Evolutionary conservation across 176 grass and related monocot genomes (phyloP).

Genomic region (Eragrostis nindensis): DNA sequence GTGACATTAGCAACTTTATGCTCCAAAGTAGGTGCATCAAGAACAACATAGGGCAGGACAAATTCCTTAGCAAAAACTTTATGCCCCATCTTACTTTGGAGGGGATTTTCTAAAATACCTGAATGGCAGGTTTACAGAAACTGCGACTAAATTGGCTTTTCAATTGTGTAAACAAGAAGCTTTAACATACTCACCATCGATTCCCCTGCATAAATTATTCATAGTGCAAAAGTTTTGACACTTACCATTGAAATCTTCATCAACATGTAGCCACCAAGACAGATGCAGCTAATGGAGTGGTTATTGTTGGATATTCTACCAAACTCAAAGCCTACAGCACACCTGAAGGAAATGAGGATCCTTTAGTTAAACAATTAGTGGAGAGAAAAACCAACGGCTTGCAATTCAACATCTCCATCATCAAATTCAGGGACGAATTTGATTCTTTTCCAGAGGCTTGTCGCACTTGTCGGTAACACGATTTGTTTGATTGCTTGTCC

Average conservation of each 20-base stretch:
- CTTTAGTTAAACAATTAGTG: slow-evolving; percentile 26
- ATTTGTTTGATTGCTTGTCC: slow-evolving; percentile 34
- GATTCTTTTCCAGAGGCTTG: slow-evolving; percentile 44
- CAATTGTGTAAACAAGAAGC: slow-evolving; percentile 33
- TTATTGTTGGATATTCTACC: slow-evolving; percentile 39
- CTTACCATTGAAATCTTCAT: slow-evolving; percentile 7
- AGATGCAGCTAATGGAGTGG: slow-evolving; percentile 17
- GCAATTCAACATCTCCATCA: slow-evolving; percentile 39
- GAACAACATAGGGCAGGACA: slow-evolving; percentile 45
- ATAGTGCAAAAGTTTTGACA: slow-evolving; percentile 1
- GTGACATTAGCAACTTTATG: slow-evolving; percentile 49
- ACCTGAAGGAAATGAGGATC: slow-evolving; percentile 30
- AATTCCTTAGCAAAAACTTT: slow-evolving; percentile 50
- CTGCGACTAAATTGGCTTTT: slow-evolving; percentile 36
- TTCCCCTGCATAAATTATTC: slow-evolving; percentile 9
- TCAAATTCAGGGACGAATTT: slow-evolving; percentile 15
- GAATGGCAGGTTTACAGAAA: slow-evolving; percentile 28
- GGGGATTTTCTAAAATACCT: slow-evolving; percentile 43
- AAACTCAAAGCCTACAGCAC: slow-evolving; percentile 30
- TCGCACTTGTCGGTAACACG: slow-evolving; percentile 39
- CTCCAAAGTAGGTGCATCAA: slow-evolving; percentile 36
- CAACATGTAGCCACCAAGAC: slow-evolving; percentile 30
- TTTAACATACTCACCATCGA: slow-evolving; percentile 24
- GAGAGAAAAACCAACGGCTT: not conserved
- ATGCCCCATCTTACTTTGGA: slow-evolving; percentile 35